phyloP scores from a whole-genome alignment of 441 rosid species.

The Populus hybrid region DNA sequence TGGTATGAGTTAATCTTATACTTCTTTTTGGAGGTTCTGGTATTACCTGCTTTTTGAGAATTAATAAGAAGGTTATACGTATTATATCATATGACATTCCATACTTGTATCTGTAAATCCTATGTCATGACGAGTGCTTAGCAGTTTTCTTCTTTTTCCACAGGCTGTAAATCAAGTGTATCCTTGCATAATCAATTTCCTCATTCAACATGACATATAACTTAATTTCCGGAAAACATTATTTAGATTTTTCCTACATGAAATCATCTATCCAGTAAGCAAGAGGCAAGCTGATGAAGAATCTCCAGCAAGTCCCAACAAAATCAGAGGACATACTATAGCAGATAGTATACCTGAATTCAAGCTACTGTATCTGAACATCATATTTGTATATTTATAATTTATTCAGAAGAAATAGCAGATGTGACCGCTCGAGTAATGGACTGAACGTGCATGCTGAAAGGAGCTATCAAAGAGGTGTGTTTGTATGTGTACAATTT shows the following conservation, averaged over 20 bases:
- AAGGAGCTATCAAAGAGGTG: background rate
- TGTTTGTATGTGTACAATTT: no score
- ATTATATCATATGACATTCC: background rate
- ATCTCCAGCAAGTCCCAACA: background rate
- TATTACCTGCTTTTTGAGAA: constrained; percentile 21
- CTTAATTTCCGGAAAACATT: no score
- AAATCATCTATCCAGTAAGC: background rate
- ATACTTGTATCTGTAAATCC: background rate
- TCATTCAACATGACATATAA: constrained; percentile 36
- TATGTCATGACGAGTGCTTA: background rate
- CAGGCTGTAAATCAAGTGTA: constrained; percentile 49
- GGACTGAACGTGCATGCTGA: background rate
- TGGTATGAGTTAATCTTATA: constrained; percentile 39
- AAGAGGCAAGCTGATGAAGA: background rate
- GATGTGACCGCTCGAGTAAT: background rate
- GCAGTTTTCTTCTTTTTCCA: constrained; percentile 7
- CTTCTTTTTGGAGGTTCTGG: constrained; percentile 9
- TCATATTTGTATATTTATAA: background rate
- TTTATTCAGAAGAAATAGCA: background rate
- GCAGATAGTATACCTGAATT: background rate
- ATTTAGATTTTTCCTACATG: background rate
- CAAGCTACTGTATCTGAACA: background rate
- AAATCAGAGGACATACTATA: background rate
- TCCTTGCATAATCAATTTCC: constrained; percentile 43
- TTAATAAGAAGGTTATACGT: constrained; percentile 10